Base-by-base conservation (phyloP, 2,329 filamentous ascomycete species). In the Verticillium zaregamsianum region DNA sequence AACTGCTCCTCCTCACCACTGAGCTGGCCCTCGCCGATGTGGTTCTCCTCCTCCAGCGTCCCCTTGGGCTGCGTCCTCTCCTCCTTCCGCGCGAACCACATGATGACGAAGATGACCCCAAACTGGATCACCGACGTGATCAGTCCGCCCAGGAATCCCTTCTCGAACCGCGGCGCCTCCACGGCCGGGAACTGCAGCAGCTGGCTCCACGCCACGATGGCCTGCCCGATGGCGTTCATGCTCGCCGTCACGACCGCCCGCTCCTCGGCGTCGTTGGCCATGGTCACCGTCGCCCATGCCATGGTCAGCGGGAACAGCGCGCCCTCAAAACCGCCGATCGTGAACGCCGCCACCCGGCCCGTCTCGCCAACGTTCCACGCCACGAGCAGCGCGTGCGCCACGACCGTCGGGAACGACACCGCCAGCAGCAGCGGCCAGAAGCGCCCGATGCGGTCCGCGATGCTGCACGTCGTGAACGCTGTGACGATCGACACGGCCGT, bases 151-250 rank as follows among this genome's bases (percentile, higher is more conserved):
- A 65, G 66, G 39, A 72, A 72, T 2, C 70, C 71, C 8, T 63
- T 67, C 17, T 64, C 64, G 59, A 77, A 79, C 25, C 68, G 68
- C 9, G 75, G 75, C 11, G 73, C 75, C 17, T 69, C 66, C 7
- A 68, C 69, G 0, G 76, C 74, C 0, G 76, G 74, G 55, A 72
- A 79, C 58, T 76, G 74, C 5, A 76, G 68, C 15, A 79, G 66
- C 59, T 79, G 76, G 2, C 71, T 73, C 56, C 76, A 75, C 0
- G 77, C 76, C 14, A 71, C 73, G 37, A 79, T 76, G 2, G 71
- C 76, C 63, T 79, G 76, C 1, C 77, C 76, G 57, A 79, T 76
- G 6, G 76, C 73, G 57, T 78, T 79, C 76, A 79, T 79, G 33
- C 74, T 77, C 0, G 75, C 76, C 17, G 74, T 77, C 6, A 78